These are phyloP conservation scores for Mariannaea elegans DNA, from an alignment of 2,329 filamentous ascomycete genomes.

Conservation along the genomic window DNA sequence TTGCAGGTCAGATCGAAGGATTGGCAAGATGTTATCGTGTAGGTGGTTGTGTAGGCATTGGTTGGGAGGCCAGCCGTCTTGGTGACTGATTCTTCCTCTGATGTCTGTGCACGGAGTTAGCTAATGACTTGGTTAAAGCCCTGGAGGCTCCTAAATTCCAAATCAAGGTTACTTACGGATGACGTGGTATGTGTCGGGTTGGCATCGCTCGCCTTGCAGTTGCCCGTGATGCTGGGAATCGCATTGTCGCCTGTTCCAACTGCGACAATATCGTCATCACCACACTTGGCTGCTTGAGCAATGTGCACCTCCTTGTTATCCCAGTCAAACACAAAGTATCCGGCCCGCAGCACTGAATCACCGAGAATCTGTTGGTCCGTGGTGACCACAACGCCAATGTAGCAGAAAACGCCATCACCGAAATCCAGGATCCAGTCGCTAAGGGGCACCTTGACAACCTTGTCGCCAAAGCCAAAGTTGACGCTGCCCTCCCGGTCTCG, in stretches of 20 bases:
- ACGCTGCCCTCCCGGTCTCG: slow-evolving; percentile 50
- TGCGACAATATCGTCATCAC: slow-evolving; percentile 48
- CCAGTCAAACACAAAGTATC: slow-evolving; percentile 58
- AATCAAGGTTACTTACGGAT: slow-evolving; percentile 14
- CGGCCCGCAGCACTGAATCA: slow-evolving; percentile 53
- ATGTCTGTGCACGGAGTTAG: background rate
- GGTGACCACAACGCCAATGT: slow-evolving; percentile 52
- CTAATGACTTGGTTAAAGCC: no score
- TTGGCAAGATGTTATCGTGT: slow-evolving; percentile 41
- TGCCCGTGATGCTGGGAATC: slow-evolving; percentile 46
- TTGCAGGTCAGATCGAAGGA: slow-evolving; percentile 32
- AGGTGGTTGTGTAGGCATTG: slow-evolving; percentile 36
- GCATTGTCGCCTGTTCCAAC: slow-evolving; percentile 45
- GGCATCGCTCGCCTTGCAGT: slow-evolving; percentile 46
- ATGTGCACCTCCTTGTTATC: slow-evolving; percentile 53
- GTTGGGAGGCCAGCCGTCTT: slow-evolving; percentile 24
- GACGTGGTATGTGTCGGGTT: background rate
- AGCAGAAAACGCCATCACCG: slow-evolving; percentile 48
- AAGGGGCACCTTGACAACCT: slow-evolving; percentile 53
- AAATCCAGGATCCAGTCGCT: slow-evolving; percentile 60
- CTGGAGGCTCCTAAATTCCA: no score
- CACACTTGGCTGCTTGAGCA: slow-evolving; percentile 53
- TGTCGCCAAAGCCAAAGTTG: slow-evolving; percentile 58
- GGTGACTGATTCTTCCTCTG: background rate
- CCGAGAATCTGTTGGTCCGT: slow-evolving; percentile 55